Conservation (phyloP, 306 rosid genomes). For the Quercus engelmannii region DNA sequence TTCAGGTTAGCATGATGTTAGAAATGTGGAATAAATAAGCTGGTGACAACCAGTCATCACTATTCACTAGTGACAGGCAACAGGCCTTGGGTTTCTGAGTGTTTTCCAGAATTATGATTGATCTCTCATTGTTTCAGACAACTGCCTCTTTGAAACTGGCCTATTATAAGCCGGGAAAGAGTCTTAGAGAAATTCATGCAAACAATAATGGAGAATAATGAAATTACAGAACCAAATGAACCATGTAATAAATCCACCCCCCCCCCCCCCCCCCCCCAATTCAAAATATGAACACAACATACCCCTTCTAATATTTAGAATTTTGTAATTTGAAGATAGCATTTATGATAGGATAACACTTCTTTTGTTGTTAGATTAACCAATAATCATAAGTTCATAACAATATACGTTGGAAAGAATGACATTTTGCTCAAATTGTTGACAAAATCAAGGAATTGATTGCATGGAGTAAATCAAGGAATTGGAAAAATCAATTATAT, state of each 20-base stretch:
- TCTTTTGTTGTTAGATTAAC: neutral
- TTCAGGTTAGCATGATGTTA: conserved; percentile 41
- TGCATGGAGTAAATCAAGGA: no score
- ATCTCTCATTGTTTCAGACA: neutral
- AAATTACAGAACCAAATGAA: neutral
- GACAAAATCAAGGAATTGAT: no score
- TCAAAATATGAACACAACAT: no score
- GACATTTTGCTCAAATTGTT: no score
- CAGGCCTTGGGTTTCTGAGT: neutral
- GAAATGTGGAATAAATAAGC: neutral
- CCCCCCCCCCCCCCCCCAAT: neutral
- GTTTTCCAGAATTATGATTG: neutral
- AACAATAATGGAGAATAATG: neutral
- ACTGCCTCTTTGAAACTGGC: neutral
- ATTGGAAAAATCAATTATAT: no score
- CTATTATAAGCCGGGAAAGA: neutral
- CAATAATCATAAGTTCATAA: neutral
- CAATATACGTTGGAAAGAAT: neutral
- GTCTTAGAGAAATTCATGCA: neutral
- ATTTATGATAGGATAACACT: neutral
- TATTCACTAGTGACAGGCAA: neutral
- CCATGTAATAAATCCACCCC: neutral
- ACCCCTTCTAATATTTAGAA: no score
- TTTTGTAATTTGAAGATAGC: neutral
- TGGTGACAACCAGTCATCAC: neutral